These are phyloP conservation scores for Amanita fuliginea DNA, from an alignment of 768 basidiomycete species.

Conservation along the genomic window DNA sequence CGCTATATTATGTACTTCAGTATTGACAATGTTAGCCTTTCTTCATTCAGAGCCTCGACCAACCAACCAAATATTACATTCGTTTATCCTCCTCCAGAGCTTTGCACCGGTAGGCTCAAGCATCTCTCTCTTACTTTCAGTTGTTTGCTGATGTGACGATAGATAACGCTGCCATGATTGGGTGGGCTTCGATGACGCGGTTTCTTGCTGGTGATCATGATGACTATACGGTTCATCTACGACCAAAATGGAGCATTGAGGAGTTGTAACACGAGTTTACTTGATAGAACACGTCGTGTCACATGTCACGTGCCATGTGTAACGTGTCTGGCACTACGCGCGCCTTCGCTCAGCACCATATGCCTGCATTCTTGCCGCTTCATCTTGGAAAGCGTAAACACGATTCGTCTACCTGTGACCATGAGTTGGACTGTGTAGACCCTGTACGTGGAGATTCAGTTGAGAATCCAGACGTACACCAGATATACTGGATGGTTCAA, in stretches of 20 bases:
- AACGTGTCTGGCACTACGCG: background rate
- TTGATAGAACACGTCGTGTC: slow-evolving; percentile 1
- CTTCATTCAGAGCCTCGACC: slow-evolving; percentile 15
- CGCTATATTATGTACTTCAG: background rate
- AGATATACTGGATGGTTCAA: slow-evolving; percentile 64
- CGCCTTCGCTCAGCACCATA: background rate
- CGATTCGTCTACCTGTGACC: background rate
- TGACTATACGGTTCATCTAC: slow-evolving; percentile 46
- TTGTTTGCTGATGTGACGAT: background rate
- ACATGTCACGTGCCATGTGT: slow-evolving; percentile 1
- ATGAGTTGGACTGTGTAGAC: background rate
- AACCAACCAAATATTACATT: slow-evolving; percentile 25
- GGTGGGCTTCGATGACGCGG: slow-evolving; percentile 80
- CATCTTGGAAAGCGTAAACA: background rate
- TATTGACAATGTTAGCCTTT: slow-evolving; percentile 16
- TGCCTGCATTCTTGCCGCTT: background rate
- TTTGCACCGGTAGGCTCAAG: slow-evolving; percentile 65
- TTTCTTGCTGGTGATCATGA: slow-evolving; percentile 55
- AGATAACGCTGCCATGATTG: slow-evolving; percentile 99
- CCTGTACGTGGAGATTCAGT: background rate
- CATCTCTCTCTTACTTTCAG: background rate
- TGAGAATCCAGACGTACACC: background rate
- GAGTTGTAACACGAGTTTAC: slow-evolving; percentile 17
- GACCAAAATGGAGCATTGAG: slow-evolving; percentile 75
- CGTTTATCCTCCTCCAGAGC: slow-evolving; percentile 61